Evolutionary conservation across 176 grass and related monocot species (phyloP), one percentile per base, ranked within the genome.

Genomic region (Carex kokanica): DNA sequence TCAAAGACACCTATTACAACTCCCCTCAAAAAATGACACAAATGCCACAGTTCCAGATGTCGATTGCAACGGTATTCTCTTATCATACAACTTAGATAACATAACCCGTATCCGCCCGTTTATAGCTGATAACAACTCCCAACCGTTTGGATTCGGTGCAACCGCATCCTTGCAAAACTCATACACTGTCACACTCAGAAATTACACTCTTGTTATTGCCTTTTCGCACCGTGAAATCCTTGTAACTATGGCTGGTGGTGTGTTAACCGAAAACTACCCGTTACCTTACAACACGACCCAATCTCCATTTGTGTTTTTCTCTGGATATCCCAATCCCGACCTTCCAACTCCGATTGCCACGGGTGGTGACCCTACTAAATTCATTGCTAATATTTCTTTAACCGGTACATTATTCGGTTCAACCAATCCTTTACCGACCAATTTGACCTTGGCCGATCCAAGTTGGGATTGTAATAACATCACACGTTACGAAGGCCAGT

Each of bases 261-360:
- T 93, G 36, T 88, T 97, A 67, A 88, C 94, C 14, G 83, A 87
- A 41, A 69, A 82, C 13, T 90, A 14, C 17, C 62, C 83, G n/a
- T 64, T 93, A 8, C 94, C 94, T 8, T 91, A 97, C 78, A 88
- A 93, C 90, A 90, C 93, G 56, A 65, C 90, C 3, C 6, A 64
- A 20, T 25, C 12, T 1, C 55, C 1, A 2, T n/a, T 34, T 32
- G 47, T 89, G 8, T 88, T 84, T 25, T 90, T 97, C 71, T 83
- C 87, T 8, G 94, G 94, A 27, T 91, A 86, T 88, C 94, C 94
- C 23, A 88, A 88, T 88, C 71, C 86, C 51, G 89, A 97, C 71
- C 91, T 97, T 63, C 81, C 80, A 11, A 93, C 94, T 34, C 89
- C 91, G 7, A 97, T 97, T 82, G 81, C 87, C 57, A 94, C 92